These are phyloP conservation scores for Coemansia erecta DNA, from an alignment of 192 early-diverging fungal genomes.

Conservation along the genomic window DNA sequence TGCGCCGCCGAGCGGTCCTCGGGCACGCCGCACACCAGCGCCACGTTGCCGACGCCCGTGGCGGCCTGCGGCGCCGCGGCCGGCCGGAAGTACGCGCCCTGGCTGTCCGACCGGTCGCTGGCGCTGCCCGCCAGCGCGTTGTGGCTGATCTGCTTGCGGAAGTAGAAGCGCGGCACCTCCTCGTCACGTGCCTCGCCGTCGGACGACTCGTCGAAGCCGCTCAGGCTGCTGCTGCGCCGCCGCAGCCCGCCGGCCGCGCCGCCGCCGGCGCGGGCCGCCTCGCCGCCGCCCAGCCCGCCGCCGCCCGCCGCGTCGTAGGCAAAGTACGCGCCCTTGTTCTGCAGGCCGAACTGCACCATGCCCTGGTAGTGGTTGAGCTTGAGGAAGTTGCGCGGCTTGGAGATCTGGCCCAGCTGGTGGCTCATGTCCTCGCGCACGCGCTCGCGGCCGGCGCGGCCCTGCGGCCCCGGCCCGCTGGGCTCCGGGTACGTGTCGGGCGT, in stretches of 20 bases:
- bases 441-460: constrained; percentile 8
- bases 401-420: constrained; percentile 35
- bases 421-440: constrained; percentile 33
- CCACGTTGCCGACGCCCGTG: constrained; percentile 41
- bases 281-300: not conserved
- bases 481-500: constrained; percentile 39
- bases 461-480: constrained; percentile 7
- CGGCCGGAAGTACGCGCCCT: constrained; percentile 18
- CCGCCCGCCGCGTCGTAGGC: constrained; percentile 11
- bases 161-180: constrained; percentile 45
- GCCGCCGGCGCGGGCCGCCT: not conserved
- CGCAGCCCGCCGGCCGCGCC: not conserved
- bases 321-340: constrained; percentile 30
- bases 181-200: constrained; percentile 33
- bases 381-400: constrained; percentile 36
- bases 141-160: constrained; percentile 26
- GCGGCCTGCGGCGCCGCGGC: not conserved
- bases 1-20: constrained; percentile 25
- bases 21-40: constrained; percentile 13
- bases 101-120: constrained; percentile 7
- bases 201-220: constrained; percentile 19
- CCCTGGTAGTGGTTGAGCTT: constrained; percentile 33
- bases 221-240: constrained; percentile 4
- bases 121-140: constrained; percentile 1
- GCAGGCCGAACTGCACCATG: constrained; percentile 38